Evolutionary conservation across 2,329 filamentous ascomycete species (phyloP).

Genomic region (Aureobasidium sp.): DNA sequence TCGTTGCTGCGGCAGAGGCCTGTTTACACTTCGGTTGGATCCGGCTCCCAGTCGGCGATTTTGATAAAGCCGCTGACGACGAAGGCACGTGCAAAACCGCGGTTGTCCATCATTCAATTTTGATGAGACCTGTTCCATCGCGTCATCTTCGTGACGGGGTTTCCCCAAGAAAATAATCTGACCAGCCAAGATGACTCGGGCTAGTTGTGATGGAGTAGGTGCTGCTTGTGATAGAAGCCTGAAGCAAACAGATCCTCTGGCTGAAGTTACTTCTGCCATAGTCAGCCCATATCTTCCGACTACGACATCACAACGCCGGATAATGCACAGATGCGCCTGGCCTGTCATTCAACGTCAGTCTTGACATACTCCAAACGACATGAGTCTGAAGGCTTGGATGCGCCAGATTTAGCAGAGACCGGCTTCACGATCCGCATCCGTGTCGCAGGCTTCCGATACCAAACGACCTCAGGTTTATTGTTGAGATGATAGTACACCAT

Average conservation of each 20-base stretch:
- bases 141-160: conserved; percentile 5
- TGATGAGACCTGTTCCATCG: not conserved
- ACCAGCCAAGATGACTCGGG: no score
- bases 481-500: no score
- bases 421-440: no score
- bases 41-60: not conserved
- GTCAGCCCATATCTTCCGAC: conserved; percentile 3
- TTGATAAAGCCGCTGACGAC: not conserved
- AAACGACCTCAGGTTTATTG: no score
- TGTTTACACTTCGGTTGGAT: not conserved
- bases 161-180: not conserved
- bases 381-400: no score
- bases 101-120: not conserved
- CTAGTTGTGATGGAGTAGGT: no score
- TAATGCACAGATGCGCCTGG: no score
- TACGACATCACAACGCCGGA: not conserved
- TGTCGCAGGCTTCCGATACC: no score
- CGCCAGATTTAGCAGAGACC: no score
- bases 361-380: no score
- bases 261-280: not conserved
- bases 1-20: not conserved
- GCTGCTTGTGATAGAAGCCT: not conserved
- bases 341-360: no score
- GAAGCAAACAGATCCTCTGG: not conserved
- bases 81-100: not conserved